These are phyloP conservation scores for Parmelia sp. DNA, from an alignment of 495 filamentous ascomycete genomes.

Conservation along the genomic window DNA sequence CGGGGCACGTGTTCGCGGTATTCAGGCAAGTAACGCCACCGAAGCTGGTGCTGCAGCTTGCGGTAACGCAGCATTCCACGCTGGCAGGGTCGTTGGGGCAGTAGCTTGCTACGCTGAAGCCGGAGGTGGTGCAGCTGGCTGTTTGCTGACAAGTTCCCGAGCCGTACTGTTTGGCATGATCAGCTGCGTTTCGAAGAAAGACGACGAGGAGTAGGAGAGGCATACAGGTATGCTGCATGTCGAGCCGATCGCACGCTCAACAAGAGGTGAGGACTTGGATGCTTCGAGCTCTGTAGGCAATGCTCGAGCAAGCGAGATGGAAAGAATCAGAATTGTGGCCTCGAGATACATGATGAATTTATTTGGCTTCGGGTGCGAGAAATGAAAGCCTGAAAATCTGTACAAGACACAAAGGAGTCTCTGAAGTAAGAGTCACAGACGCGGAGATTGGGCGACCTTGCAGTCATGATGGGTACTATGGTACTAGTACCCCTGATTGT, in stretches of 20 bases:
- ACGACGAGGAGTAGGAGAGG: not conserved
- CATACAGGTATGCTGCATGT: conserved; percentile 10
- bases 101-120: conserved; percentile 6
- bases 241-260: conserved; percentile 8
- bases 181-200: not conserved
- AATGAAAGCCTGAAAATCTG: too few relatives aligned
- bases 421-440: too few relatives aligned
- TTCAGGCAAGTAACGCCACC: conserved; percentile 7
- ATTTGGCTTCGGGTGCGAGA: not conserved
- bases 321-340: not conserved
- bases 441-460: not conserved
- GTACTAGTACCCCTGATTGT: not conserved
- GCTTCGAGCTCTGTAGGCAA: not conserved
- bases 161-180: not conserved
- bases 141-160: conserved; percentile 8
- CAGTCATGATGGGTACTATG: too few relatives aligned
- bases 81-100: conserved; percentile 7
- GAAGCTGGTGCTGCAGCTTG: conserved; percentile 5
- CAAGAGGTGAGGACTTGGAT: not conserved
- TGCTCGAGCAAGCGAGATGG: not conserved
- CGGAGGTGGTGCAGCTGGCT: conserved; percentile 6
- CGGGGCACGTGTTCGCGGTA: conserved; percentile 1
- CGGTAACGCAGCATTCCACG: conserved; percentile 12
- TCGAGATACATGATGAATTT: not conserved
- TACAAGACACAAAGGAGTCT: too few relatives aligned